phyloP scores from a whole-genome alignment of 805 yeast species.

The Nakazawaea pomicola region DNA sequence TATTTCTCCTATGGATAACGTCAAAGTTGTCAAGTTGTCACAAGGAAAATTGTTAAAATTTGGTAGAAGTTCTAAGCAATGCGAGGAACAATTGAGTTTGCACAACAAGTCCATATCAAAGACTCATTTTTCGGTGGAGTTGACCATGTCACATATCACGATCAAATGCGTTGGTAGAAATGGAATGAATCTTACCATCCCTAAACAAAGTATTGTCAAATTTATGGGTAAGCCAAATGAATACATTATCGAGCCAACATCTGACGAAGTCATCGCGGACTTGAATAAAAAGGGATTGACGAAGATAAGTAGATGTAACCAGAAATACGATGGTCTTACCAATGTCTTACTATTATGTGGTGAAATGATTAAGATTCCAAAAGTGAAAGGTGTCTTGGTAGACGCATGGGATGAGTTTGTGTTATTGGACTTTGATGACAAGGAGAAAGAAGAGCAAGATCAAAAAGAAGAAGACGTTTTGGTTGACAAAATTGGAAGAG shows the following conservation, averaged over 20 bases:
- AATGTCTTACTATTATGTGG: constrained; percentile 54
- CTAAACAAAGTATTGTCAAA: constrained; percentile 36
- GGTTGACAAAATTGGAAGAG: neutral
- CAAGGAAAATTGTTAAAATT: constrained; percentile 36
- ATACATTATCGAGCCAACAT: constrained; percentile 14
- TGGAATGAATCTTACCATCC: constrained; percentile 67
- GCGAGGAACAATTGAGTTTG: constrained; percentile 44
- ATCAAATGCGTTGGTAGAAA: constrained; percentile 79
- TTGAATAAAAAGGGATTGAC: constrained; percentile 10
- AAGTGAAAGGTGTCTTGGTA: constrained; percentile 52
- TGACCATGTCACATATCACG: constrained; percentile 36
- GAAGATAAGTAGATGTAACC: constrained; percentile 30
- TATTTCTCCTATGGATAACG: constrained; percentile 31
- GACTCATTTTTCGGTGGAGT: constrained; percentile 52
- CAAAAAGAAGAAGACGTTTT: constrained; percentile 31
- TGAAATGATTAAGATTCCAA: constrained; percentile 64
- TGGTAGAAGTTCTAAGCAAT: constrained; percentile 66
- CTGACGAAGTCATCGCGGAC: neutral
- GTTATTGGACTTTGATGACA: constrained; percentile 42
- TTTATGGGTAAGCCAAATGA: constrained; percentile 17
- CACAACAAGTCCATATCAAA: constrained; percentile 60
- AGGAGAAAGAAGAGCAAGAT: constrained; percentile 44
- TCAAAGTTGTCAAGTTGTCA: constrained; percentile 37
- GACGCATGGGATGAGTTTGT: constrained; percentile 68
- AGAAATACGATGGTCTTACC: constrained; percentile 36